Conservation (phyloP, 1,284 basidiomycete species). For the Sporisorium reilianum region DNA sequence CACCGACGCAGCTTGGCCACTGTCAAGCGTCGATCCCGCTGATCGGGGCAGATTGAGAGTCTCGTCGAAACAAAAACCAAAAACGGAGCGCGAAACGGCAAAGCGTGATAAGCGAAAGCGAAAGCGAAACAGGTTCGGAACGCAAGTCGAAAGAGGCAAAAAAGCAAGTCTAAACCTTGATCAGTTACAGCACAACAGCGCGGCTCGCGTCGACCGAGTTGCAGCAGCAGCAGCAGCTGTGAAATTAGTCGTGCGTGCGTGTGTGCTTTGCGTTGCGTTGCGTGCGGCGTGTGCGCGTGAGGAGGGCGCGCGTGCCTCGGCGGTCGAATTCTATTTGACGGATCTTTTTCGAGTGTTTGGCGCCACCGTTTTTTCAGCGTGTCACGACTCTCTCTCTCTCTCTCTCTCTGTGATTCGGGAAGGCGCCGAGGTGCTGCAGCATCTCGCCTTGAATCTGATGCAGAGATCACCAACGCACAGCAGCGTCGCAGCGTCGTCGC, state of each 20-base stretch:
- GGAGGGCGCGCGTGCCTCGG: neutral
- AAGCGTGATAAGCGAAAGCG: neutral
- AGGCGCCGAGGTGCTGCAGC: constrained; percentile 1
- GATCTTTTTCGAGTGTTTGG: too few species aligned
- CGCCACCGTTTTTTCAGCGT: too few species aligned
- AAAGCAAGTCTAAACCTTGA: too few species aligned
- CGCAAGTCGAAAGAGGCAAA: neutral
- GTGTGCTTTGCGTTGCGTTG: too few species aligned
- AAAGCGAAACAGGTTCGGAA: neutral
- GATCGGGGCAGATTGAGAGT: neutral
- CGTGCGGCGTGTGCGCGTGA: constrained; percentile 2
- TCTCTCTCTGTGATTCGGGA: too few species aligned
- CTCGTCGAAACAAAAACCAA: too few species aligned
- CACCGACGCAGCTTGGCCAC: constrained; percentile 2
- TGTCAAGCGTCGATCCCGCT: constrained; percentile 3
- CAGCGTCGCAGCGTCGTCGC: neutral
- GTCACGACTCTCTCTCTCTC: too few species aligned
- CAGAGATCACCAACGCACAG: constrained; percentile 3
- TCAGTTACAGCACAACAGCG: neutral
- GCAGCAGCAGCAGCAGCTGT: constrained; percentile 2
- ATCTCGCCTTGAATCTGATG: constrained; percentile 1
- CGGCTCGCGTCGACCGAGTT: constrained; percentile 4
- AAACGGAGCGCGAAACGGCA: neutral
- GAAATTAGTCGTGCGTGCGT: neutral
- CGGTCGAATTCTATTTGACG: neutral